phyloP scores from a whole-genome alignment of 2,329 filamentous ascomycete species.

The Sarocladium oryzae region DNA sequence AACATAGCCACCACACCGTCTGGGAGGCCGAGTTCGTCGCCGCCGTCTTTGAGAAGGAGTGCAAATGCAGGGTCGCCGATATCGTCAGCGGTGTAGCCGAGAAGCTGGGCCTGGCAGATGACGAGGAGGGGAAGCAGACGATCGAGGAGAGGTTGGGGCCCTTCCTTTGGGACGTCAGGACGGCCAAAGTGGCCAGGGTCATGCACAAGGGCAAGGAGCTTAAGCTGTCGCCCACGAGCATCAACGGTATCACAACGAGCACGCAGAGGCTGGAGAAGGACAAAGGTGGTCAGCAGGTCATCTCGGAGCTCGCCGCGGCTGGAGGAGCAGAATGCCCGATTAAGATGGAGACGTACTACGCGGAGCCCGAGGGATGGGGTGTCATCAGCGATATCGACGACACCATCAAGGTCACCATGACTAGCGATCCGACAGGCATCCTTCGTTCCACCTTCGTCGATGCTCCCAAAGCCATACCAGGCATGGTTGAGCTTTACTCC shows the following conservation, averaged over 20 bases:
- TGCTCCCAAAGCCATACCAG: constrained; percentile 60
- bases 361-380: constrained; percentile 72
- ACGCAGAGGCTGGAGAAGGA: constrained; percentile 5
- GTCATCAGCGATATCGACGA: constrained; percentile 78
- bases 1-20: constrained; percentile 30
- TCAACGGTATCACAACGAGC: constrained; percentile 61
- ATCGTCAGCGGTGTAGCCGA: constrained; percentile 65
- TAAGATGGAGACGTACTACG: constrained; percentile 66
- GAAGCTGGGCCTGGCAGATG: constrained; percentile 57
- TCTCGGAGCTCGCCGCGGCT: constrained; percentile 44
- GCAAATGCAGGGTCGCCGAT: constrained; percentile 59
- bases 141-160: constrained; percentile 66
- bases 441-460: constrained; percentile 79
- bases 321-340: constrained; percentile 46
- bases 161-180: constrained; percentile 70
- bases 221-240: constrained; percentile 61
- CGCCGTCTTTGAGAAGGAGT: constrained; percentile 70
- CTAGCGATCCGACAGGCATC: constrained; percentile 72
- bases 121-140: constrained; percentile 50
- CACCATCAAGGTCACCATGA: constrained; percentile 88
- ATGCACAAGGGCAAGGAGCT: constrained; percentile 44
- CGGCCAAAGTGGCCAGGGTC: constrained; percentile 61
- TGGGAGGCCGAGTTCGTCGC: constrained; percentile 84
- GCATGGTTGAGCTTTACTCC: constrained; percentile 80
- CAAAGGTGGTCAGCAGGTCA: constrained; percentile 32